Percentiles rank a stretch among this genome's conserved stretches.
phyloP scores from a whole-genome alignment of 306 rosid species.

The Senna tora region DNA sequence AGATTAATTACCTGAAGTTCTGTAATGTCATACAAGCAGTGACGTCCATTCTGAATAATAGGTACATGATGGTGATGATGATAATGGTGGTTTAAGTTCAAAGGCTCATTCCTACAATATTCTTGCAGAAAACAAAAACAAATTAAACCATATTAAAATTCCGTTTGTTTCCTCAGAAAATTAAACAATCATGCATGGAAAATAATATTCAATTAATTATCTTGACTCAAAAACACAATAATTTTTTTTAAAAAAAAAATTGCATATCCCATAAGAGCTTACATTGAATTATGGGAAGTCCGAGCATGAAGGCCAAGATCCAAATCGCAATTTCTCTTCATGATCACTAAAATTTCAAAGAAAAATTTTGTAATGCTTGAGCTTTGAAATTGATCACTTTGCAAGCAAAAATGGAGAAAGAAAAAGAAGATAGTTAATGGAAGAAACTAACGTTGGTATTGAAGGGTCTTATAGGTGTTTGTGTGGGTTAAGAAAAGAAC shows the following conservation, averaged over 20 bases:
- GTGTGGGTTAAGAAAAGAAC: not conserved
- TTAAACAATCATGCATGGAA: too few relatives aligned
- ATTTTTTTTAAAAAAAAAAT: too few relatives aligned
- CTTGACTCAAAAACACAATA: too few relatives aligned
- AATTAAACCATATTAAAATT: not conserved
- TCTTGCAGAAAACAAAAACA: slow-evolving; percentile 19
- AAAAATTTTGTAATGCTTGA: not conserved
- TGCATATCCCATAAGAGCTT: not conserved
- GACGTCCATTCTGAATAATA: slow-evolving; percentile 6
- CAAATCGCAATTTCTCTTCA: slow-evolving; percentile 39
- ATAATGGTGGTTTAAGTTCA: slow-evolving; percentile 16
- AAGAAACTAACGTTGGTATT: slow-evolving; percentile 15
- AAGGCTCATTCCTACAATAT: slow-evolving; percentile 30
- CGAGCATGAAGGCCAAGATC: slow-evolving; percentile 15
- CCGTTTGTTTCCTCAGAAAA: slow-evolving; percentile 5
- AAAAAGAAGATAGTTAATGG: not conserved
- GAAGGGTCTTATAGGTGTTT: slow-evolving; percentile 35
- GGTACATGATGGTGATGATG: not conserved
- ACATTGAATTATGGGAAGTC: slow-evolving; percentile 35
- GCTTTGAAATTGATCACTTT: not conserved
- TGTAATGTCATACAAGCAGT: slow-evolving; percentile 22
- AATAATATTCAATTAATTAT: not conserved
- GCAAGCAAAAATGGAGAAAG: not conserved
- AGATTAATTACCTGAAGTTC: slow-evolving; percentile 40
- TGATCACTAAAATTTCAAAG: not conserved